Base-by-base conservation (phyloP, 495 filamentous ascomycete species). In the Hypoxylon perforatum region DNA sequence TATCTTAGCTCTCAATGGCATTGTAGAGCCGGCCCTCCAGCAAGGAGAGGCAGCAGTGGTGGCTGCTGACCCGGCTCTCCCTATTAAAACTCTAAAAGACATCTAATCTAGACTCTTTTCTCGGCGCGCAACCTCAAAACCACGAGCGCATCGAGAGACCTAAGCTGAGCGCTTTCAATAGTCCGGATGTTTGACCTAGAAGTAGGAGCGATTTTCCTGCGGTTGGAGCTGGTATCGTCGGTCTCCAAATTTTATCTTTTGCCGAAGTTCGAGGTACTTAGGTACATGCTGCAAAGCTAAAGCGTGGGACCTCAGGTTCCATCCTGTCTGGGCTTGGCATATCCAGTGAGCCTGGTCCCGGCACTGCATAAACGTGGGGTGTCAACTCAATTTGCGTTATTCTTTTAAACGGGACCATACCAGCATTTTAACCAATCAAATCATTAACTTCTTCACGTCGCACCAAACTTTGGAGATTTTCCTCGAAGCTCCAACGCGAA, bases 1-100 rank as follows among this genome's bases (percentile, higher is more conserved):
- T 63, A 97, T 84, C 75, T 93, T 96, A 52, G 94, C 92, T 83
- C 88, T 88, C 62, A 98, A 82, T 76, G 94, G 94, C 94, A 98
- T 97, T 50, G 77, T 82, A 67, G 80, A 60, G 47, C 44, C 54
- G 21, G 52, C 28, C 55, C 74, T 69, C 64, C 74, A 76, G 60
- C 73, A 72, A 51, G 79, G 75, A 70, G 71, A 77, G 45, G 74
- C 66, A 70, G 75, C 67, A 63, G 64, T 63, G 9, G 19, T 52
- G 46, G 75, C 77, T 65, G 78, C 77, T 58, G 71, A 64, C 62
- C 67, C 77, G 71, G 78, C 78, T 64, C 79, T 76, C 57, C 72
- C 68, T 55, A 71, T 71, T 30, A 82, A 58, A 30, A 75, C 61
- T 59, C 73, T 74, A 71, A 73, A 74, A 67, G 81, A 80, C 80